Evolutionary conservation across 2,329 filamentous ascomycete genomes (phyloP).

Genomic region (Aspergillus spinulosporus): DNA sequence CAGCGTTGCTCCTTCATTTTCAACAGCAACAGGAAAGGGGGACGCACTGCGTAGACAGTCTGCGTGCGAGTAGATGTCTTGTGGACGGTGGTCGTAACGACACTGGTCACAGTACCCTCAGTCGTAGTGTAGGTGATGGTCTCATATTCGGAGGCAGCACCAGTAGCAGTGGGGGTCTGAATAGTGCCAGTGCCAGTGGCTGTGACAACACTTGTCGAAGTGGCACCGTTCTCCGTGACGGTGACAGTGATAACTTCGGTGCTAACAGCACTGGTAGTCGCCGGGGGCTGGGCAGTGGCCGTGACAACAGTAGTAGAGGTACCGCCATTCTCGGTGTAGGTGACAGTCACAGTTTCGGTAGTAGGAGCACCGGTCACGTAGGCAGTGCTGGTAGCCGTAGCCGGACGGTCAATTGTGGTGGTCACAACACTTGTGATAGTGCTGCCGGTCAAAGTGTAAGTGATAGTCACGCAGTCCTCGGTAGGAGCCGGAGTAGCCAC

Average conservation of each 20-base stretch:
- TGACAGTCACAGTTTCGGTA: slow-evolving; percentile 33
- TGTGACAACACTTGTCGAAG: slow-evolving; percentile 27
- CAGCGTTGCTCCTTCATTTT: not conserved
- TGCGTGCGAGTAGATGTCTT: slow-evolving; percentile 31
- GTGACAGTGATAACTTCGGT: slow-evolving; percentile 29
- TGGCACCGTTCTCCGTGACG: slow-evolving; percentile 40
- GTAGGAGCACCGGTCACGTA: slow-evolving; percentile 22
- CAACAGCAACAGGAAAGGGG: not conserved
- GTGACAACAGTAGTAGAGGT: slow-evolving; percentile 40
- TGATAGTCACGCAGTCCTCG: slow-evolving; percentile 26
- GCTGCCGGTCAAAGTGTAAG: slow-evolving; percentile 42
- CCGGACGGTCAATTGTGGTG: slow-evolving; percentile 12
- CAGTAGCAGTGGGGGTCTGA: slow-evolving; percentile 4
- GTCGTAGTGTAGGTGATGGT: slow-evolving; percentile 45
- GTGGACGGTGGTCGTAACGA: slow-evolving; percentile 42
- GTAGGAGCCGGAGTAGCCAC: no score
- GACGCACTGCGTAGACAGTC: slow-evolving; percentile 31
- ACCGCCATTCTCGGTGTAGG: slow-evolving; percentile 42
- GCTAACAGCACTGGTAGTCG: not conserved
- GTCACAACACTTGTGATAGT: slow-evolving; percentile 27
- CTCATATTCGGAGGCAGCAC: slow-evolving; percentile 11
- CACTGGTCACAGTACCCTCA: slow-evolving; percentile 35
- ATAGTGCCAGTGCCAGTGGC: slow-evolving; percentile 16
- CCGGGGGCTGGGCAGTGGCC: slow-evolving; percentile 33
- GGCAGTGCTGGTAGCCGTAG: not conserved